Base-by-base conservation (phyloP, 495 filamentous ascomycete genomes). In the Hypomontagnella submonticulosa region DNA sequence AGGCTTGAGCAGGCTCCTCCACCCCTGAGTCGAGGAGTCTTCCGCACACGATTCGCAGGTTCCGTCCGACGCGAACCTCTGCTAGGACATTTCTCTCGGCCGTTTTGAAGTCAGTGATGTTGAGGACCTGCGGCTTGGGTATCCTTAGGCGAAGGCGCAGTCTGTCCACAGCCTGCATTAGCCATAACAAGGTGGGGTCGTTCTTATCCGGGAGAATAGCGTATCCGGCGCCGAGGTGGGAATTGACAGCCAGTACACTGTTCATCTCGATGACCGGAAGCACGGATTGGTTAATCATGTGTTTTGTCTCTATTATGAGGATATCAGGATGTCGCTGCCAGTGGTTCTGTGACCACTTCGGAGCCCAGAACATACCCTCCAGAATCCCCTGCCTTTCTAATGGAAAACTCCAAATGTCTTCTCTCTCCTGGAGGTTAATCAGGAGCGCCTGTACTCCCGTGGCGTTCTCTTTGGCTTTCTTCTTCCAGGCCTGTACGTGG, bases 251-350 rank as follows among this genome's bases (percentile, higher is more conserved):
- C 11, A 73, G 41, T 0, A 71, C 64, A 30, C 58, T 71, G 18
- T 73, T 73, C 71, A 73, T 73, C 47, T 73, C 71, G 4, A 73
- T 67, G 34, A 73, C 51, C 0, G 71, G 61, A 3, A 73, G 61
- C 18, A 73, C 61, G 9, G 71, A 70, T 12, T 67, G 65, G 57
- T 71, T 71, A 15, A 67, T 54, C 57, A 73, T 73, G 36, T 73
- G 57, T 42, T 73, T 67, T 4, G 71, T 61, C 40, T 69, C 64
- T 59, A 73, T 73, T 15, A 73, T 64, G 46, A 71, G 71, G 27
- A 73, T 67, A 57, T 73, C 71, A 34, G 71, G 71, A 8, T 65
- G 61, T 1, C 68, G 71, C 52, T 69, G 69, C 71, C 71, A 73
- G 41, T 66, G 68, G 12, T 47, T 62, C 13, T 70, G 63, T 1